phyloP scores from a whole-genome alignment of 2,329 filamentous ascomycete species.

The Ophiocordyceps camponoti-saundersi region DNA sequence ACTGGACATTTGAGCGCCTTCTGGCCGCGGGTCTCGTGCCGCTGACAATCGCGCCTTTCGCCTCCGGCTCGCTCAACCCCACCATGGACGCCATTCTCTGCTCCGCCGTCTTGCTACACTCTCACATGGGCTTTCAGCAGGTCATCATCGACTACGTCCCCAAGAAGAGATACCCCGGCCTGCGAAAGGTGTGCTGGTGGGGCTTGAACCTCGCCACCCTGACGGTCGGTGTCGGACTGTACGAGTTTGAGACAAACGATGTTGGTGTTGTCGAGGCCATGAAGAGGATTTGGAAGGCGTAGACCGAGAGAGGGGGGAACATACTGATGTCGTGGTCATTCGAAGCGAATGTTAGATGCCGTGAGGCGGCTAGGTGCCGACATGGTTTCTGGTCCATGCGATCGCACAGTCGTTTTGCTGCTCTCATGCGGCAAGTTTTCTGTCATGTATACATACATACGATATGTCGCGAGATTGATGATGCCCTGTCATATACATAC shows the following conservation, averaged over 20 bases:
- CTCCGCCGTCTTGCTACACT: slow-evolving; percentile 72
- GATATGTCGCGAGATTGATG: background rate
- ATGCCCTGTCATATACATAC: too few species aligned
- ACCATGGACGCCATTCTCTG: slow-evolving; percentile 74
- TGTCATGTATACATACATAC: background rate
- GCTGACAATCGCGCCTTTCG: slow-evolving; percentile 79
- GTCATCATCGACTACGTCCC: slow-evolving; percentile 88
- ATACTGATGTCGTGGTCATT: background rate
- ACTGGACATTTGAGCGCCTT: slow-evolving; percentile 92
- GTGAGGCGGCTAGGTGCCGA: background rate
- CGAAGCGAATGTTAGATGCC: background rate
- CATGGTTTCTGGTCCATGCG: background rate
- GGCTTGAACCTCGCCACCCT: slow-evolving; percentile 62
- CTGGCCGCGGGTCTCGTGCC: slow-evolving; percentile 71
- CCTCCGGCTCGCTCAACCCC: slow-evolving; percentile 80
- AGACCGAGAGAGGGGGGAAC: slow-evolving; percentile 6
- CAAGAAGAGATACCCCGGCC: slow-evolving; percentile 46
- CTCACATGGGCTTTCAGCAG: slow-evolving; percentile 88
- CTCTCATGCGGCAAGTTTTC: background rate
- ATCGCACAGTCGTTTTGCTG: background rate
- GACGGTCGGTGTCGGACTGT: slow-evolving; percentile 71
- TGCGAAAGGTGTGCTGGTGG: slow-evolving; percentile 57
- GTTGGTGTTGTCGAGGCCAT: slow-evolving; percentile 84
- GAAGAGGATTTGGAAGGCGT: slow-evolving; percentile 80
- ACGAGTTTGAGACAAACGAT: slow-evolving; percentile 98